A percentile compares a stretch with the other conserved stretches of the same genome.
Evolutionary conservation across 192 early-diverging fungal species (phyloP).

Genomic region (Coemansia sp.): DNA sequence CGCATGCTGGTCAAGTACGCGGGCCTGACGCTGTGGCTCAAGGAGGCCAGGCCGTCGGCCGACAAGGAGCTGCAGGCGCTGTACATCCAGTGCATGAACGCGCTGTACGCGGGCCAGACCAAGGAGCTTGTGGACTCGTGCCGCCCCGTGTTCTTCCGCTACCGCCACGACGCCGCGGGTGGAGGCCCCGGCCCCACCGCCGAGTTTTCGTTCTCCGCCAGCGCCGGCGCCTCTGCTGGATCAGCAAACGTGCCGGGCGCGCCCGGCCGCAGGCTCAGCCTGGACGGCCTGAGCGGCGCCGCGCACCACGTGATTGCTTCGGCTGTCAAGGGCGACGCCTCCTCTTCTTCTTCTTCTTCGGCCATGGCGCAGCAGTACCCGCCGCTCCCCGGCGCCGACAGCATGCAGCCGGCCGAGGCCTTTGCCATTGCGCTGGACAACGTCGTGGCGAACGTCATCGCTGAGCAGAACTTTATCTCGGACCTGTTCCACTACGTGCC

Average conservation of each 20-base stretch:
- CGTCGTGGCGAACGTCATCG: conserved; percentile 68
- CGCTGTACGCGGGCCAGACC: conserved; percentile 56
- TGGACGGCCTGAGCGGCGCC: conserved; percentile 47
- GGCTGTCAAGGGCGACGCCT: conserved; percentile 27
- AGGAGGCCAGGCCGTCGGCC: conserved; percentile 70
- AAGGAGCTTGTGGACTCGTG: conserved; percentile 60
- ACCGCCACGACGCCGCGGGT: conserved; percentile 32
- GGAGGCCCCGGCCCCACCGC: conserved; percentile 23
- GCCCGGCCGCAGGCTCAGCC: conserved; percentile 33
- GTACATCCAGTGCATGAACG: conserved; percentile 62
- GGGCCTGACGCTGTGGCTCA: conserved; percentile 72
- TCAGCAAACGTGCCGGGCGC: conserved; percentile 10
- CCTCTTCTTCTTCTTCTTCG: no score
- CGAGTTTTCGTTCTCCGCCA: conserved; percentile 42
- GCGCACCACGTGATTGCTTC: conserved; percentile 36
- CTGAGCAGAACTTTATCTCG: conserved; percentile 91
- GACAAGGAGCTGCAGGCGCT: conserved; percentile 76
- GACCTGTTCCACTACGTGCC: conserved; percentile 80
- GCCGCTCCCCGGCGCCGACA: background rate
- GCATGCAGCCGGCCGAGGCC: conserved; percentile 48
- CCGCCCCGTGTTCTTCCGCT: conserved; percentile 43
- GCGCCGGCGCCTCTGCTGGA: conserved; percentile 9
- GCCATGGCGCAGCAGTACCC: no score
- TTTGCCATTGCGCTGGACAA: conserved; percentile 46
- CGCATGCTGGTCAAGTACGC: conserved; percentile 67